phyloP scores from a whole-genome alignment of 169 alveolate genomes.

The Eimeria maxima region DNA sequence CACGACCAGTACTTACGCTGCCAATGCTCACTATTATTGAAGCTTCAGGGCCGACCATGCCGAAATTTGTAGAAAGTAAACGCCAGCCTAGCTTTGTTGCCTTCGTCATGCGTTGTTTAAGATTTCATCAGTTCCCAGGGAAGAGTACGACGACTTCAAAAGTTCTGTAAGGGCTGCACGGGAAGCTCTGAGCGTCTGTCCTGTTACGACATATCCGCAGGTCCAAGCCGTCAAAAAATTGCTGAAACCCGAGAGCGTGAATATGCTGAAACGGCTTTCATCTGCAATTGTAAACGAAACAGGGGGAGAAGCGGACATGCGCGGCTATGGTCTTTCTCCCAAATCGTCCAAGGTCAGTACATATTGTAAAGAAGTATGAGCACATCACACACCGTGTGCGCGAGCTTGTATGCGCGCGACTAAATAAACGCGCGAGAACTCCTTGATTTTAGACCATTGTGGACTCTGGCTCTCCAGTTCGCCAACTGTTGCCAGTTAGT shows the following conservation, averaged over 20 bases:
- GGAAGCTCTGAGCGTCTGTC: neutral
- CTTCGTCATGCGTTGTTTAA: neutral
- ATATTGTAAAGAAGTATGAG: neutral
- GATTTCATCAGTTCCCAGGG: constrained; percentile 17
- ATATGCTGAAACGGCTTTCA: constrained; percentile 59
- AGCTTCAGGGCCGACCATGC: neutral
- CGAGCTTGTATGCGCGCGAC: neutral
- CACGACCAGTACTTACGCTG: neutral
- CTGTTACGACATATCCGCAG: neutral
- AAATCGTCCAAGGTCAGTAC: constrained; percentile 8
- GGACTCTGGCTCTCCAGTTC: neutral
- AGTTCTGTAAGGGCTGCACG: constrained; percentile 29
- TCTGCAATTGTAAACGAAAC: neutral
- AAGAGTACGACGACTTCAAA: constrained; percentile 70
- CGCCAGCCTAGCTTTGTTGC: neutral
- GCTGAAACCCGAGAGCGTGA: constrained; percentile 74
- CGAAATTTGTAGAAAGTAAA: constrained; percentile 66
- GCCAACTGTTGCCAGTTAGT: neutral
- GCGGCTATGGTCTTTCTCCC: neutral
- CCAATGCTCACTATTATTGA: neutral
- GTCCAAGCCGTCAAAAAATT: constrained; percentile 54
- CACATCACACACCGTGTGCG: neutral
- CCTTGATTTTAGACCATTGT: neutral
- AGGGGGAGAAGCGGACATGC: neutral
- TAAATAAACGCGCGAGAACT: neutral